Evolutionary conservation across 2,329 filamentous ascomycete genomes (phyloP), one percentile per base, ranked within the genome.

Genomic region (Truncatella angustata): DNA sequence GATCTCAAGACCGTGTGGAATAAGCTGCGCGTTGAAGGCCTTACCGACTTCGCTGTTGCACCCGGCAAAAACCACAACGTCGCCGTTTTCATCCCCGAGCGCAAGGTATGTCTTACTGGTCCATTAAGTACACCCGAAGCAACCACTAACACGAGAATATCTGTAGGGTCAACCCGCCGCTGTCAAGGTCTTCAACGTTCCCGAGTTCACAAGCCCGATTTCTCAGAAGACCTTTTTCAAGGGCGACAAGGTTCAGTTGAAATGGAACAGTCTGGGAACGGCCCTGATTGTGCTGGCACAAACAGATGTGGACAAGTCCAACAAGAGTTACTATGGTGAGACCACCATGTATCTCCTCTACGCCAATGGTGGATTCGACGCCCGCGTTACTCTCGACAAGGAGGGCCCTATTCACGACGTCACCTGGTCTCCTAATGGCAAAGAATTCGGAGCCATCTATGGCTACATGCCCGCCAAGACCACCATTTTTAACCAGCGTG

Each of bases 201-300:
- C 94, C 37, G 81, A 94, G 62, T 97, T 97, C 73, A 81, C 74
- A 57, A 77, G 76, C 49, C 86, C 92, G 4, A 86, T 96, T 46
- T 97, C 93, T 35, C 93, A 97, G 70, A 99, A 99, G 85, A 97
- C 88, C 1, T 99, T 99, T 69, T 99, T 91, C 84, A 99, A 99
- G 78, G 92, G 92, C 58, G 94, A 99, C 78, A 97, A 97, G 78
- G 93, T 99, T 44, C 91, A 97, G 73, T 78, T 99, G 67, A 97
- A 97, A 77, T 99, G 94, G 94, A 99, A 99, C 73, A 84, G 87
- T 60, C 79, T 91, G 56, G 94, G 94, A 49, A 96, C 92, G 34
- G 93, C 87, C 68, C 73, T 97, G 67, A 88, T 99, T 65, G 93
- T 97, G 60, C 83, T 99, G 64, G 93, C 94, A 51, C 92, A 97